Evolutionary conservation across 2,329 filamentous ascomycete genomes (phyloP), one percentile per base, ranked within the genome.

Genomic region (Pseudogymnoascus sp.): DNA sequence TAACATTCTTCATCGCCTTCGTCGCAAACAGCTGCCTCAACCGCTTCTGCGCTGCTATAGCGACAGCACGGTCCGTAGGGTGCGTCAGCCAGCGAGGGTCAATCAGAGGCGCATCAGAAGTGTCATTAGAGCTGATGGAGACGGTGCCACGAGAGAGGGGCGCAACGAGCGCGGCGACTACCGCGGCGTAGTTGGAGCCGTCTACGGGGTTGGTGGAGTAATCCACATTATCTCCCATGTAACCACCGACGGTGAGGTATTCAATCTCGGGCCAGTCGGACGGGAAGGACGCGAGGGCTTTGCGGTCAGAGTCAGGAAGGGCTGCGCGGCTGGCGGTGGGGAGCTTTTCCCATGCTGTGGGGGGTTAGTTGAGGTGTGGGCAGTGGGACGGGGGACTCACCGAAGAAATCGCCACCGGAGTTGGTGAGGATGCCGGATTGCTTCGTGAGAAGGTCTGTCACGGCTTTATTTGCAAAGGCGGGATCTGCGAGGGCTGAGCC

Each of bases 51-150:
- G 73, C 69, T 0, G 76, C 75, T 9, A 83, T 66, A 3, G 75
- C 77, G 2, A 82, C 69, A 13, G 80, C 76, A 23, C 75, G 67
- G 42, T 83, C 81, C 1, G 74, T 71, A 7, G 75, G 73, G 9
- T 76, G 72, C 1, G 71, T 71, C 1, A 83, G 70, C 74, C 76
- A 83, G 65, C 78, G 78, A 1, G 78, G 77, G 65, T 81, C 73
- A 11, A 77, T 67, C 4, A 53, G 9, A 0, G 81, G 80, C 0
- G 69, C 67, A 19, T 76, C 74, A 0, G 67, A 65, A 0, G 71
- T 75, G 13, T 74, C 70, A n/a, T 68, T 61, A 0, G 74, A 76
- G 0, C 61, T 60, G n/a, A 82, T 73, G 0, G 75, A 77, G 1
- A 82, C 70, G 53, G 72, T 80, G 4, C 80, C 80, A 0, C 77